A percentile compares a stretch with the other conserved stretches of the same genome.
Evolutionary conservation across 2,329 filamentous ascomycete genomes (phyloP).

Genomic region (Sporothrix brunneoviolacea): DNA sequence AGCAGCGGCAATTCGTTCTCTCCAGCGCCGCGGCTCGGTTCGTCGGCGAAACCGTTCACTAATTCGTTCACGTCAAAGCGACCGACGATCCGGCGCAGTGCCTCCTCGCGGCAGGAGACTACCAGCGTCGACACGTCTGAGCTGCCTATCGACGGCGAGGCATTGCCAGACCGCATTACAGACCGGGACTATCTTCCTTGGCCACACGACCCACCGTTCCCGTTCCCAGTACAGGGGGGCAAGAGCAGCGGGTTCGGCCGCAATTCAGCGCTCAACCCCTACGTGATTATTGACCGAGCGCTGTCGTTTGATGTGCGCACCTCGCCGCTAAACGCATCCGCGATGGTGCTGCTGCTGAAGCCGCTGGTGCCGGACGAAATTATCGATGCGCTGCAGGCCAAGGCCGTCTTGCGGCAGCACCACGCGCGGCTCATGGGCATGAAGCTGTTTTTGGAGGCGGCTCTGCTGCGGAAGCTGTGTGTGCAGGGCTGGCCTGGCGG

Average conservation of each 20-base stretch:
- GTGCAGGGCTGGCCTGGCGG: conserved; percentile 46
- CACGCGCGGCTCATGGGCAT: conserved; percentile 54
- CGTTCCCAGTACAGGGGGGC: conserved; percentile 33
- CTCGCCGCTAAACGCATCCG: conserved; percentile 52
- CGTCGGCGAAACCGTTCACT: background rate
- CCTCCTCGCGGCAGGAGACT: conserved; percentile 6
- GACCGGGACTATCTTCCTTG: conserved; percentile 56
- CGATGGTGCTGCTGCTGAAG: conserved; percentile 53
- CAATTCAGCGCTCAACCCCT: conserved; percentile 45
- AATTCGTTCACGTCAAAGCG: conserved; percentile 3
- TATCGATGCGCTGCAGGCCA: conserved; percentile 50
- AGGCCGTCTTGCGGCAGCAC: conserved; percentile 52
- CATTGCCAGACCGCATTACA: conserved; percentile 38
- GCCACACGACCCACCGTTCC: conserved; percentile 50
- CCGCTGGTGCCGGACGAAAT: conserved; percentile 49
- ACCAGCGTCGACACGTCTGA: conserved; percentile 6
- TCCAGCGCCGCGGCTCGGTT: background rate
- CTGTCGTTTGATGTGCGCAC: conserved; percentile 50
- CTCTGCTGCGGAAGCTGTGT: conserved; percentile 55
- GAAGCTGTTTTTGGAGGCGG: conserved; percentile 53
- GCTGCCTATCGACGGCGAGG: conserved; percentile 11
- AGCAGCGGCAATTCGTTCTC: conserved; percentile 9
- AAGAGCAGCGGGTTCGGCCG: conserved; percentile 8
- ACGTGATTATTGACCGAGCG: conserved; percentile 45
- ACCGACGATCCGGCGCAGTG: conserved; percentile 2